Evolutionary conservation across 768 basidiomycete genomes (phyloP).

Genomic region (Pleurotus cornucopiae): DNA sequence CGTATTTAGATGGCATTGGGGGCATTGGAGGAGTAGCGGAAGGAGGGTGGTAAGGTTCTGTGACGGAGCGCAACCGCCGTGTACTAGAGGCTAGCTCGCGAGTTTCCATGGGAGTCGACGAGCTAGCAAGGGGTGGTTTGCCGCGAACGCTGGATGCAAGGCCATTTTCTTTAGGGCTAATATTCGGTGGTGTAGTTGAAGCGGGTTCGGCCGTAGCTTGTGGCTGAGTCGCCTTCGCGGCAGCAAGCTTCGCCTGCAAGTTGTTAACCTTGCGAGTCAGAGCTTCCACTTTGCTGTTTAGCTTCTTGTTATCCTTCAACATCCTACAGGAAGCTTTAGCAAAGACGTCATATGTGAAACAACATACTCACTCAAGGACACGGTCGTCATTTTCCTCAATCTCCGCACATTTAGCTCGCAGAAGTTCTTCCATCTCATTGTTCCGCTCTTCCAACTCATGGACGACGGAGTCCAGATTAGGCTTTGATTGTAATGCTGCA

Average conservation of each 20-base stretch:
- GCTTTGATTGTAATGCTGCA: conserved; percentile 43
- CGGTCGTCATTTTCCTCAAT: conserved; percentile 85
- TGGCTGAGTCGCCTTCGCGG: conserved; percentile 37
- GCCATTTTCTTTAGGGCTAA: background rate
- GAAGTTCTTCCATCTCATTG: conserved; percentile 70
- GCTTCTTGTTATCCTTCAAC: conserved; percentile 77
- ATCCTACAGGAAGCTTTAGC: conserved; percentile 40
- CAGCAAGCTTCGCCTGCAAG: conserved; percentile 62
- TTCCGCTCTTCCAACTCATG: conserved; percentile 65
- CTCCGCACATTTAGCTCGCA: conserved; percentile 66
- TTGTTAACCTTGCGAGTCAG: conserved; percentile 70
- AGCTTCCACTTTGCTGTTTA: conserved; percentile 63
- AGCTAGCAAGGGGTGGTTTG: background rate
- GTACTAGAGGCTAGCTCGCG: conserved; percentile 12
- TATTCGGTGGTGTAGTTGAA: conserved; percentile 11
- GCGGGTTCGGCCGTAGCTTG: conserved; percentile 3
- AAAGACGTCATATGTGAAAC: conserved; percentile 5
- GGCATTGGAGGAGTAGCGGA: conserved; percentile 11
- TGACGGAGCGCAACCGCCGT: conserved; percentile 11
- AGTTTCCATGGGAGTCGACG: background rate
- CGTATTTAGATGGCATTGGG: conserved; percentile 8
- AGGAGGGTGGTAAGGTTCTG: conserved; percentile 3
- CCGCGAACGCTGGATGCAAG: too few species aligned
- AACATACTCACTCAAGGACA: conserved; percentile 61
- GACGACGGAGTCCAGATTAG: conserved; percentile 51